Percentiles rank a stretch among this genome's conserved stretches.
phyloP scores from a whole-genome alignment of 1,284 basidiomycete species.

The Testicularia cyperi region DNA sequence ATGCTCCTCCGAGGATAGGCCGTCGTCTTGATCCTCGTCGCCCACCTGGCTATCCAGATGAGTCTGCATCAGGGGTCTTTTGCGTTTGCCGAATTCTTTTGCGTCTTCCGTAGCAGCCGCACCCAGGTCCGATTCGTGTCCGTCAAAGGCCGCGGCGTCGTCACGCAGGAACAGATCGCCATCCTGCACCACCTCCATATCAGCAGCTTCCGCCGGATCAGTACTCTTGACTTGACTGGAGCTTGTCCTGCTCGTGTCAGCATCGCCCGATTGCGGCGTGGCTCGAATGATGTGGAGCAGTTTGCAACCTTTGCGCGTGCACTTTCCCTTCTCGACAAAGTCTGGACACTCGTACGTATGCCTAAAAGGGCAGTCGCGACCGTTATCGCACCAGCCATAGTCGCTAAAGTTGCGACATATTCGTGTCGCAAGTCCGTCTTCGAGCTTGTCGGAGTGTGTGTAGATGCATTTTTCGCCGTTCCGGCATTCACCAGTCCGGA shows the following conservation, averaged over 20 bases:
- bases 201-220: conserved; percentile 1
- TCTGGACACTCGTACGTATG: conserved; percentile 58
- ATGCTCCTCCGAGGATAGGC: conserved; percentile 10
- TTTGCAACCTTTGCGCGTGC: conserved; percentile 39
- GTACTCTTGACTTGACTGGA: conserved; percentile 1
- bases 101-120: too few species aligned
- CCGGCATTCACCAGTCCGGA: conserved; percentile 40
- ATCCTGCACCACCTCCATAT: conserved; percentile 13
- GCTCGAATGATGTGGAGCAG: conserved; percentile 48
- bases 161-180: conserved; percentile 43
- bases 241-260: too few species aligned
- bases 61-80: conserved; percentile 20
- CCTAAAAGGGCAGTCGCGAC: conserved; percentile 33
- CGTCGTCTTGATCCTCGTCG: conserved; percentile 4
- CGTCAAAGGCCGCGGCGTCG: conserved; percentile 32
- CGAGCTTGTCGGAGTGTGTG: conserved; percentile 33
- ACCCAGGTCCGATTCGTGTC: too few species aligned
- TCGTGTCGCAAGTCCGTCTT: conserved; percentile 11
- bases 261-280: too few species aligned
- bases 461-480: conserved; percentile 51
- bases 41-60: conserved; percentile 11
- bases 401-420: conserved; percentile 48
- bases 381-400: conserved; percentile 54
- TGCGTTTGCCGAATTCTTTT: conserved; percentile 11
- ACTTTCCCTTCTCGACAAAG: conserved; percentile 48